phyloP scores from a whole-genome alignment of 257 asterid genomes.

The Gentiana dahurica region DNA sequence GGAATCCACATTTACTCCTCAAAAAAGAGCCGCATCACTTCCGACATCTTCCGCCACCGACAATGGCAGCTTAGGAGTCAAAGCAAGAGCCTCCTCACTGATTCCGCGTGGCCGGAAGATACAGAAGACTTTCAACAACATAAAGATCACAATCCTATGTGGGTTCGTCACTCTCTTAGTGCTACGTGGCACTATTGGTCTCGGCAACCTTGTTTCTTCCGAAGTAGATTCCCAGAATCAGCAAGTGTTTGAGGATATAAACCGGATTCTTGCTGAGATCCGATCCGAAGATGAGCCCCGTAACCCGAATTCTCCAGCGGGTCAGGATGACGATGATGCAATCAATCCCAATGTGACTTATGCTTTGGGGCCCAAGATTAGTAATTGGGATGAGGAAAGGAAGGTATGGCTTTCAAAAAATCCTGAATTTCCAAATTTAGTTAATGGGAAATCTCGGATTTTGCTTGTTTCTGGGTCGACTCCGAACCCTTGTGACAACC shows the following conservation, averaged over 20 bases:
- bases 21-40: constrained; percentile 43
- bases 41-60: constrained; percentile 29
- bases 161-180: constrained; percentile 84
- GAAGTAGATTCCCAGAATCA: constrained; percentile 60
- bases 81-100: constrained; percentile 31
- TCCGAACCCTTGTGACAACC: constrained; percentile 76
- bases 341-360: constrained; percentile 32
- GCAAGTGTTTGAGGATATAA: constrained; percentile 54
- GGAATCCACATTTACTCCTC: constrained; percentile 48
- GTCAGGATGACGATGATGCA: constrained; percentile 16
- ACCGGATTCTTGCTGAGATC: constrained; percentile 66
- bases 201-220: constrained; percentile 49
- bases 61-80: constrained; percentile 24
- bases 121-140: constrained; percentile 57
- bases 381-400: constrained; percentile 57
- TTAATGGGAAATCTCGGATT: constrained; percentile 64
- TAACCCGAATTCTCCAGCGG: constrained; percentile 23
- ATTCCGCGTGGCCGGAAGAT: constrained; percentile 69
- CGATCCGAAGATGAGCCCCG: constrained; percentile 57
- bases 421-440: constrained; percentile 47
- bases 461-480: constrained; percentile 85
- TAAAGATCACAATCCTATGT: constrained; percentile 73
- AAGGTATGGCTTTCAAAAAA: constrained; percentile 61
- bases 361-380: constrained; percentile 55
- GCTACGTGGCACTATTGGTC: constrained; percentile 80